Evolutionary conservation across 257 asterid species (phyloP), one percentile per base, ranked within the genome.

Genomic region (Solanum boliviense): DNA sequence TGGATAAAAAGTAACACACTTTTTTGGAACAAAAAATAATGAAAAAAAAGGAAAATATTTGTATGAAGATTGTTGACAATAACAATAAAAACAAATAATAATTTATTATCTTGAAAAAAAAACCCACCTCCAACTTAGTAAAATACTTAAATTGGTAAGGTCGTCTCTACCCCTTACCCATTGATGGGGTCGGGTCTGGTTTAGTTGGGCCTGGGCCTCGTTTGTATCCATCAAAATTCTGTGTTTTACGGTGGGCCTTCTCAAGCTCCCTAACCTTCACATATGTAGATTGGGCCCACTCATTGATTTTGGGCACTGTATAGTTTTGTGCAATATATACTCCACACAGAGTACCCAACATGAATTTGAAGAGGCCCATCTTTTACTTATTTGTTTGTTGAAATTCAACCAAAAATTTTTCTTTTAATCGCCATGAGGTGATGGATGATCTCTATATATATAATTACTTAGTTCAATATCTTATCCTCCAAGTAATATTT

Each of bases 261-360:
- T 52, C 62, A 18, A 52, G 62, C 62, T 52, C 23, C 62, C 62
- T 52, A 52, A 18, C 62, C n/a, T 52, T 52, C n/a, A 52, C 62
- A 52, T 18, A 18, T 52, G 62, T 52, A 52, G 62, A 52, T 21
- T 88, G 76, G 20, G 85, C 76, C 82, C 90, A 9, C 7, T 52
- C 86, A 48, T 87, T 83, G 23, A 91, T 88, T 71, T 88, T 90
- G 56, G 94, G 94, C 4, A 93, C 6, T 29, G 36, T 88, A 82
- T 93, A 90, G 31, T 85, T 93, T 83, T 93, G 94, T 48, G 93
- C 92, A 12, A 91, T 79, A 34, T 92, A 90, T 13, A 87, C 90
- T 34, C 94, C 94, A 41, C 89, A 87, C 2, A 88, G 27, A 13
- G 92, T 83, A 21, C 95, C 93, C 38, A 90, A 29, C 91, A 89